Conservation (phyloP, 2,329 filamentous ascomycete genomes). For the Curvularia sp. region DNA sequence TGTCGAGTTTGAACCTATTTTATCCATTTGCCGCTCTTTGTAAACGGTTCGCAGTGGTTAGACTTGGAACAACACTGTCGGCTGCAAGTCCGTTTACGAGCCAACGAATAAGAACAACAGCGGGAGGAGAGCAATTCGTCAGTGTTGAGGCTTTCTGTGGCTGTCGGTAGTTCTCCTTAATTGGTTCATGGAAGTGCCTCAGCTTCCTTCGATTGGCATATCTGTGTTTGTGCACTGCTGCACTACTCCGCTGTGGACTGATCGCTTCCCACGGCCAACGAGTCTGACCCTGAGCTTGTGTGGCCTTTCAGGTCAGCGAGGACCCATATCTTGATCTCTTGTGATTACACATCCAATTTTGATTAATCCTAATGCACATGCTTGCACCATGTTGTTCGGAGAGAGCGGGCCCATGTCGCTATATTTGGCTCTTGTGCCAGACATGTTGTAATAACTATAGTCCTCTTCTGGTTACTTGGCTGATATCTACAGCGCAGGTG, state of each 20-base stretch:
- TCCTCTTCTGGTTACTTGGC: background rate
- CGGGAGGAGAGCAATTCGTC: background rate
- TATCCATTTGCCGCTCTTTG: too few species aligned
- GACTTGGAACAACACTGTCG: too few species aligned
- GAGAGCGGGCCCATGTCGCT: background rate
- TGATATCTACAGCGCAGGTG: background rate
- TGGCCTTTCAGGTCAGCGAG: too few species aligned
- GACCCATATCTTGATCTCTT: background rate
- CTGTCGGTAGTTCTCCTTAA: background rate
- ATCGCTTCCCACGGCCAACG: background rate
- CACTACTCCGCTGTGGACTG: background rate
- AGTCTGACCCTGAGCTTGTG: background rate
- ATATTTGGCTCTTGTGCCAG: background rate
- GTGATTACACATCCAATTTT: background rate
- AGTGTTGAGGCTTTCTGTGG: background rate
- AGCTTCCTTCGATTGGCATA: background rate
- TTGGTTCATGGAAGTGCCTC: background rate
- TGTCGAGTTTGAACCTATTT: too few species aligned
- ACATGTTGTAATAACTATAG: background rate
- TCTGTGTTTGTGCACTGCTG: background rate
- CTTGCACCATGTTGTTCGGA: background rate
- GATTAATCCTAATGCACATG: background rate
- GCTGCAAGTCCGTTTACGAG: too few species aligned
- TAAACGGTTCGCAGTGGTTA: too few species aligned
- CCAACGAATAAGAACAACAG: background rate